A percentile compares a stretch with the other conserved stretches of the same genome.
phyloP scores from a whole-genome alignment of 2,329 filamentous ascomycete genomes.

The Penicillium glabrum region DNA sequence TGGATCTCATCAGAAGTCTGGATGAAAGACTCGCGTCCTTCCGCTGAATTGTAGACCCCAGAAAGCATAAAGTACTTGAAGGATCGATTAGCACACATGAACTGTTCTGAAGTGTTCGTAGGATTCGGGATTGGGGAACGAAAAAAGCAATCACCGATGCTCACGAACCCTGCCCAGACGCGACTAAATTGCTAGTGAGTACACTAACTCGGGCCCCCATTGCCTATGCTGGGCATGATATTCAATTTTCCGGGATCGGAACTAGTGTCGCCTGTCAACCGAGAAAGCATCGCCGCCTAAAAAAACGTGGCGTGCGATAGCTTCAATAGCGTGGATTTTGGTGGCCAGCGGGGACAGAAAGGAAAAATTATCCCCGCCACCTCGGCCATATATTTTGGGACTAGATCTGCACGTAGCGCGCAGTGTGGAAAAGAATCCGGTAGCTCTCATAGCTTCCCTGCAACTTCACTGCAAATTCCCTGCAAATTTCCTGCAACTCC shows the following conservation, averaged over 20 bases:
- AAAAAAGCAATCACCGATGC: background rate
- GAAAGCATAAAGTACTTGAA: background rate
- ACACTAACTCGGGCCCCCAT: background rate
- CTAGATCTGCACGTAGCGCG: background rate
- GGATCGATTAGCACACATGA: background rate
- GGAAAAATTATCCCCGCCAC: background rate
- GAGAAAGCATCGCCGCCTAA: background rate
- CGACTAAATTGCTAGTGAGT: background rate
- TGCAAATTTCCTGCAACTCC: too few species aligned
- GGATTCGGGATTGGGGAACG: background rate
- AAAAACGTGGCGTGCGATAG: slow-evolving; percentile 7
- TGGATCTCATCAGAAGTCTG: background rate
- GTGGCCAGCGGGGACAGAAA: background rate
- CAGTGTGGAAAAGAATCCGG: too few species aligned
- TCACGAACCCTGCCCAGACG: background rate
- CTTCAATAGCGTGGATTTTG: slow-evolving; percentile 1
- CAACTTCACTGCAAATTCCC: too few species aligned
- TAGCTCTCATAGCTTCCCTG: too few species aligned
- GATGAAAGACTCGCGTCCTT: too few species aligned
- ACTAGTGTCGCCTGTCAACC: background rate
- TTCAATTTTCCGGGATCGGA: background rate
- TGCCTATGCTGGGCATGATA: background rate
- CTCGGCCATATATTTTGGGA: background rate
- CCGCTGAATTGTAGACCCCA: background rate
- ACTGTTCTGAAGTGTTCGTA: too few species aligned